phyloP scores from a whole-genome alignment of 352 stramenopile genomes.

The Pythium insidiosum region DNA sequence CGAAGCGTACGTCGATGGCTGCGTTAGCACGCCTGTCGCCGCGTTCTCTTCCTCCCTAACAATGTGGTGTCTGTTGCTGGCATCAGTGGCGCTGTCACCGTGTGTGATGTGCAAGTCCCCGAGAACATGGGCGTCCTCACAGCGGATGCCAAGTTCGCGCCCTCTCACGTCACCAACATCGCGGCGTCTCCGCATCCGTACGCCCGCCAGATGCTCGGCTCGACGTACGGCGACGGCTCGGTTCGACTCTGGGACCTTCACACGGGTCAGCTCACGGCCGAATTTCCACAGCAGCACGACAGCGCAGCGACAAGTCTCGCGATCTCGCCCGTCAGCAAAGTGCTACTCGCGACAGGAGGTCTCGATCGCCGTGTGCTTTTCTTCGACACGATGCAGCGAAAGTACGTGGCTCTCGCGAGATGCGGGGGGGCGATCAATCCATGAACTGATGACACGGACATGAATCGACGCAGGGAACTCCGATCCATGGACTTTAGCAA shows the following conservation, averaged over 20 bases:
- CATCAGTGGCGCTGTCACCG: constrained; percentile 49
- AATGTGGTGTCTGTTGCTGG: too few species aligned
- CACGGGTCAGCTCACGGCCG: constrained; percentile 38
- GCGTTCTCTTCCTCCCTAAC: neutral
- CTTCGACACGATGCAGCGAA: constrained; percentile 52
- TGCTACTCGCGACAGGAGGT: constrained; percentile 43
- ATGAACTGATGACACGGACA: neutral
- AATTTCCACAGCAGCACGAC: constrained; percentile 51
- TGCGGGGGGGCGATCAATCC: neutral
- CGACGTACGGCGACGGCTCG: constrained; percentile 51
- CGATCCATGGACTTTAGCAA: constrained; percentile 48
- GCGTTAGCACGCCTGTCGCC: neutral
- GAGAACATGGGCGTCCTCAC: constrained; percentile 40
- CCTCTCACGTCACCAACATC: constrained; percentile 43
- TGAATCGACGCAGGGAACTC: constrained; percentile 28
- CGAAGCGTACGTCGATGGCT: constrained; percentile 27
- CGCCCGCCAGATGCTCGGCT: constrained; percentile 38
- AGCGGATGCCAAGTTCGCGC: constrained; percentile 31
- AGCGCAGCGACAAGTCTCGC: constrained; percentile 40
- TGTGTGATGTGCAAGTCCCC: constrained; percentile 54
- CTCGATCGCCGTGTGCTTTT: constrained; percentile 68
- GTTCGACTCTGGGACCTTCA: constrained; percentile 61
- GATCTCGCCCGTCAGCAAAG: constrained; percentile 67
- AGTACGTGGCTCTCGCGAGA: constrained; percentile 20
- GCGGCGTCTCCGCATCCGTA: constrained; percentile 58